These are phyloP conservation scores for Hemileccinum impolitum DNA, from an alignment of 768 basidiomycete genomes.

Conservation along the genomic window DNA sequence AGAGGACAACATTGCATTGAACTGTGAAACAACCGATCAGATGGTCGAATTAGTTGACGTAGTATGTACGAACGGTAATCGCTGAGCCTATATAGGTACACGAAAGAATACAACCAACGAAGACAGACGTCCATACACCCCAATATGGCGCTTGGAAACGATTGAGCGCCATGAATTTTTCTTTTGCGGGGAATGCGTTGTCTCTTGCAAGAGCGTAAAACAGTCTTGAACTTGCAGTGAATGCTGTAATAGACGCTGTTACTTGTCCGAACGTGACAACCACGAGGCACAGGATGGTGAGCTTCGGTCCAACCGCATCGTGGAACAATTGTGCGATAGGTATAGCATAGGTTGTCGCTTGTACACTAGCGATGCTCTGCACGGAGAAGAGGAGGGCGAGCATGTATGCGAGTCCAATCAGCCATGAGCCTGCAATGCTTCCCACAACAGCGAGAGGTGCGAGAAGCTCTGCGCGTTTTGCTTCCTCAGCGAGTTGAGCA, in stretches of 20 bases:
- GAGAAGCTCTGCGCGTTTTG: slow-evolving; percentile 51
- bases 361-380: slow-evolving; percentile 48
- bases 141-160: slow-evolving; percentile 51
- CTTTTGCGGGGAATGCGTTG: slow-evolving; percentile 47
- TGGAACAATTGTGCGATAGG: slow-evolving; percentile 58
- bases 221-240: slow-evolving; percentile 54
- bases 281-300: slow-evolving; percentile 50
- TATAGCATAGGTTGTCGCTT: slow-evolving; percentile 50
- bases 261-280: slow-evolving; percentile 49
- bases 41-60: not conserved
- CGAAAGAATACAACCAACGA: slow-evolving; percentile 51
- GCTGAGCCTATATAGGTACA: slow-evolving; percentile 57
- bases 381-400: slow-evolving; percentile 56
- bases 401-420: slow-evolving; percentile 56
- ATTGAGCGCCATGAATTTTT: slow-evolving; percentile 48
- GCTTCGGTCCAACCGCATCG: slow-evolving; percentile 46
- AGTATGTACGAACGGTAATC: slow-evolving; percentile 42
- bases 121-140: slow-evolving; percentile 54
- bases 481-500: slow-evolving; percentile 62
- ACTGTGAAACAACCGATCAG: slow-evolving; percentile 27
- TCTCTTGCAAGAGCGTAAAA: slow-evolving; percentile 58
- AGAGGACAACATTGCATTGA: slow-evolving; percentile 55
- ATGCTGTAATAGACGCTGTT: slow-evolving; percentile 55
- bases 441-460: slow-evolving; percentile 56
- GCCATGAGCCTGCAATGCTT: slow-evolving; percentile 54